Base-by-base conservation (phyloP, 805 yeast genomes). In the Tanozyma kutaoensis region DNA sequence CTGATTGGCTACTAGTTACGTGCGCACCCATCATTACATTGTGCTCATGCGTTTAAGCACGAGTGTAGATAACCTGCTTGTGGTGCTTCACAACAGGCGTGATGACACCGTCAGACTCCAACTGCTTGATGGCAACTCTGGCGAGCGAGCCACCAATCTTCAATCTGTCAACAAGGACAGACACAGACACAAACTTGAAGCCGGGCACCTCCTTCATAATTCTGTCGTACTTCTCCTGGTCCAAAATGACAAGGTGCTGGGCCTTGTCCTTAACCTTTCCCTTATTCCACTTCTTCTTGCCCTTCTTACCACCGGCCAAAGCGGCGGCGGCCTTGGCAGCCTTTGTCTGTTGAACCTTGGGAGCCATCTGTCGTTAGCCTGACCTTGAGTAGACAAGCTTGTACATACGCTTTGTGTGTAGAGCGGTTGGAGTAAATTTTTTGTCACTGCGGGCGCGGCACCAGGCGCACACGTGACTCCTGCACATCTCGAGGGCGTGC, bases 271-370 rank as follows among this genome's bases (percentile, higher is more conserved):
- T 91, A 67, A 85, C 95, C 78, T 93, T 85, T 69, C 95, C 95
- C 78, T 88, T 86, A 80, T 93, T 81, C 98, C 97, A 91, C 95
- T 91, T 91, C 93, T 91, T 88, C 85, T 91, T 91, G 69, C 95
- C 84, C 63, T 88, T 85, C 81, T 86, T 86, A 78, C 96, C 95
- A 80, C 96, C 96, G 66, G 96, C 95, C 78, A 84, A 73, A 66
- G 96, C 97, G 73, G 97, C 97, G 59, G 97, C 96, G 61, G 95
- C 95, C 76, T 88, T 88, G 61, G 95, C 96, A 69, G 96, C 96
- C 75, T 88, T 88, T 59, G 95, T 79, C 69, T 84, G 86, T 77
- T 88, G 96, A 72, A 82, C 72, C 73, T 88, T 88, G 75, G 95
- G 95, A 69, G 96, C 95, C 96, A 88, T 84, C 40, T 38, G 14